phyloP scores from a whole-genome alignment of 352 stramenopile genomes.

The Pythium rishiriense region DNA sequence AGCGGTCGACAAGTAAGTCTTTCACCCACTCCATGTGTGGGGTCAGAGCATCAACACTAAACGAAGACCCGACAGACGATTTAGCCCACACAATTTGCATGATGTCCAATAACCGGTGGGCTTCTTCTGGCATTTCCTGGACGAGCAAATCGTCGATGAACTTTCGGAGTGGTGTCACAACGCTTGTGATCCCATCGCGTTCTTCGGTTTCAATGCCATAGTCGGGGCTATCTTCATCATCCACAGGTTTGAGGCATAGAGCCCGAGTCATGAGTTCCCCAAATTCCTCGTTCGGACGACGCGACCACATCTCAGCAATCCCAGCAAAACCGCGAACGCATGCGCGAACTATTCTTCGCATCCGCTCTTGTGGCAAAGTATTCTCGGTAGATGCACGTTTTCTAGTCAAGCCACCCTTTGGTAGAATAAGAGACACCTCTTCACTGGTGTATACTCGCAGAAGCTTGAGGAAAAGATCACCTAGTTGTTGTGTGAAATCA shows the following conservation, averaged over 20 bases:
- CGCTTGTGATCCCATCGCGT: conserved; percentile 10
- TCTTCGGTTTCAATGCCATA: conserved; percentile 22
- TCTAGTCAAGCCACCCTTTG: conserved; percentile 3
- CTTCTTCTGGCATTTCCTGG: conserved; percentile 22
- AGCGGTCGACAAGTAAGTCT: conserved; percentile 16
- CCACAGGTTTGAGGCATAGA: conserved; percentile 2
- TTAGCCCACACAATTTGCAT: conserved; percentile 21
- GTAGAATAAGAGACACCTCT: conserved; percentile 13
- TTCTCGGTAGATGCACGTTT: conserved; percentile 1
- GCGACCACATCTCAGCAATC: conserved; percentile 22
- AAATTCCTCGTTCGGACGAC: conserved; percentile 16
- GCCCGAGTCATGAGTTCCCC: conserved; percentile 17
- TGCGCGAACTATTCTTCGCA: conserved; percentile 10
- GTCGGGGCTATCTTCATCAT: conserved; percentile 15
- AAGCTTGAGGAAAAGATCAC: conserved; percentile 10
- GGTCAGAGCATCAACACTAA: background rate
- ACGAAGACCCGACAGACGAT: background rate
- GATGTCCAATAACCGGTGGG: conserved; percentile 15
- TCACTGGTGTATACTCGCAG: conserved; percentile 14
- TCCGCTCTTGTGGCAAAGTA: conserved; percentile 5
- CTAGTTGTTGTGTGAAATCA: conserved; percentile 22
- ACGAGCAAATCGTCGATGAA: conserved; percentile 16
- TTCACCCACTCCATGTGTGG: conserved; percentile 34
- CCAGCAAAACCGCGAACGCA: conserved; percentile 6
- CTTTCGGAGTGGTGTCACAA: conserved; percentile 15